These are phyloP conservation scores for Tricholoma bakamatsutake DNA, from an alignment of 768 basidiomycete genomes.

Conservation along the genomic window DNA sequence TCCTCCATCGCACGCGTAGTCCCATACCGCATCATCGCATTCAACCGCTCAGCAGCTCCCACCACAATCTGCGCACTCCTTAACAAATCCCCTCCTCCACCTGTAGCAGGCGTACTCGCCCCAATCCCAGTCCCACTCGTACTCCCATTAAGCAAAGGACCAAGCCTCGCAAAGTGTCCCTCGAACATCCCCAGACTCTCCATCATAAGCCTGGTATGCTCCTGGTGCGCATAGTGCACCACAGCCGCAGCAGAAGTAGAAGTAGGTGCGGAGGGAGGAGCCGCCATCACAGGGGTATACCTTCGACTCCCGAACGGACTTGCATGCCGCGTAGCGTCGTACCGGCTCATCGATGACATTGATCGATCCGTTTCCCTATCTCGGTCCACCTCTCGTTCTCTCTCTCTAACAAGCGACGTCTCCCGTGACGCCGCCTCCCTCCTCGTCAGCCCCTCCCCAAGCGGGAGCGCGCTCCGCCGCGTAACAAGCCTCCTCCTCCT, in stretches of 20 bases:
- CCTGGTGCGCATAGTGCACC: constrained; percentile 27
- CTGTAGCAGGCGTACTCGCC: not conserved
- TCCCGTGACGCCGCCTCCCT: constrained; percentile 2
- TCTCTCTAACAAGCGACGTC: constrained; percentile 9
- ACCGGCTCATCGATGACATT: constrained; percentile 16
- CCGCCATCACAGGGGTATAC: not conserved
- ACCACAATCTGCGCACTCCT: constrained; percentile 60
- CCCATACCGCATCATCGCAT: constrained; percentile 50
- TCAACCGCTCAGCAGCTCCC: constrained; percentile 60
- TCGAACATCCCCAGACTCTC: constrained; percentile 71
- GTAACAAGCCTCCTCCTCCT: not conserved
- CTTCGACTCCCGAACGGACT: constrained; percentile 24
- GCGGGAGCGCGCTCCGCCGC: constrained; percentile 8
- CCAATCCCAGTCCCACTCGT: not conserved
- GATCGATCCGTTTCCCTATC: constrained; percentile 18
- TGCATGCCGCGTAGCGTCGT: constrained; percentile 13
- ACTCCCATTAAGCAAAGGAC: constrained; percentile 17
- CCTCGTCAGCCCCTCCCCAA: constrained; percentile 2
- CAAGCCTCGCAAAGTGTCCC: constrained; percentile 49
- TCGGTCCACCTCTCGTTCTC: constrained; percentile 8
- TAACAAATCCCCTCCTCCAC: constrained; percentile 43
- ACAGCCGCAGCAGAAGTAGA: constrained; percentile 10
- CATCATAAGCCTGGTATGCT: constrained; percentile 66
- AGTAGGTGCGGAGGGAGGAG: not conserved
- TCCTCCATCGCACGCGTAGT: constrained; percentile 59